Conservation (phyloP, 2,329 filamentous ascomycete genomes). For the Phaeomoniella chlamydospora region DNA sequence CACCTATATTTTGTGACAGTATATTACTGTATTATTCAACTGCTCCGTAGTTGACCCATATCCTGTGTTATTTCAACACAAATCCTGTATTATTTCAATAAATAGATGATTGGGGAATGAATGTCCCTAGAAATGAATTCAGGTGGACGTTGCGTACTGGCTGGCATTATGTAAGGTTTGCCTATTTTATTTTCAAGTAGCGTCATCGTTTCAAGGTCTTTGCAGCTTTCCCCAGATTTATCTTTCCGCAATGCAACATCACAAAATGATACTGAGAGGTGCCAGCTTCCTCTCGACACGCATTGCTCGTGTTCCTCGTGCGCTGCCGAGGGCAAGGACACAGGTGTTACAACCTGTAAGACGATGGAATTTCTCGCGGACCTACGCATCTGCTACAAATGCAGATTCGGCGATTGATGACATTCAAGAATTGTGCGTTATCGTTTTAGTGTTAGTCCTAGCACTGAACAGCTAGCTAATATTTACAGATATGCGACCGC, state of each 20-base stretch:
- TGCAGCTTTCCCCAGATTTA: background rate
- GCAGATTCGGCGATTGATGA: constrained; percentile 13
- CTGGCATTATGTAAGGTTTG: no score
- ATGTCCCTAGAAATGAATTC: background rate
- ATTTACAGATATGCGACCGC: constrained; percentile 10
- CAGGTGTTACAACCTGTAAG: background rate
- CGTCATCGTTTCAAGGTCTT: background rate
- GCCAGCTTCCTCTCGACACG: background rate
- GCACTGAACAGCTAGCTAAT: background rate
- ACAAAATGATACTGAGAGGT: background rate
- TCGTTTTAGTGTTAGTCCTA: background rate
- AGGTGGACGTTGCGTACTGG: no score
- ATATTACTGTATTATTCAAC: no score
- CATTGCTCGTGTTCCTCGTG: background rate
- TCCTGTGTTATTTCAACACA: background rate
- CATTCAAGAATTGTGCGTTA: constrained; percentile 9
- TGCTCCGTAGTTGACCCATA: no score
- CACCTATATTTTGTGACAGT: no score
- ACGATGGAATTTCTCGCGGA: background rate
- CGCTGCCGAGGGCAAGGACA: background rate
- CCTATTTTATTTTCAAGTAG: no score
- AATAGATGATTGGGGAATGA: background rate
- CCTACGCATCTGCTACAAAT: constrained; percentile 6
- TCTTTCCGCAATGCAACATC: background rate
- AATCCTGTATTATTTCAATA: background rate